Base-by-base conservation (phyloP, 495 filamentous ascomycete species). In the Baudoinia panamericana region DNA sequence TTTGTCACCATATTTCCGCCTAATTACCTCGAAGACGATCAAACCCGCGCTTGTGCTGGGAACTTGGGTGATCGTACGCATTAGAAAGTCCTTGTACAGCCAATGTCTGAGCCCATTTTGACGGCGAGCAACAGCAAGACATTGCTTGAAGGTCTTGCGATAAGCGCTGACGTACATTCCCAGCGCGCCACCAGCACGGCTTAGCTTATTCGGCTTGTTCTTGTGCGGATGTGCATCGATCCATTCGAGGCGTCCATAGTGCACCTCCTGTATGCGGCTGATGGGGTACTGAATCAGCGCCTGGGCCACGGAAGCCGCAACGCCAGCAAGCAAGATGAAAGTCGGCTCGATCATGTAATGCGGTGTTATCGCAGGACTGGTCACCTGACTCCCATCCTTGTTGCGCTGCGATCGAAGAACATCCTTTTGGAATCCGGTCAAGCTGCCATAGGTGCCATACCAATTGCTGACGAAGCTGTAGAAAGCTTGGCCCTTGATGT, bases 21-120 rank as follows among this genome's bases (percentile, higher is more conserved):
- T 67, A 16, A 93, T 76, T 24, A 94, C 46, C 58, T 94, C 86
- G 56, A 94, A 94, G 32, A 90, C 84, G 45, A 94, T 80, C 39
- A 94, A 56, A 0, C 84, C 86, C 1, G 86, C 85, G 51, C 81
- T 86, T 3, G 86, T 92, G 55, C 82, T 86, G 12, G 86, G 86
- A 26, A 93, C 78, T 60, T 90, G 83, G 27, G 78, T 69, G 30
- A 92, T 66, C 2, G 83, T 83, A 40, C 70, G 78, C 60, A 69
- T 69, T 55, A 78, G 64, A 56, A 93, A 92, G 5, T 78, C 82
- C 12, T 69, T 68, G 57, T 81, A 94, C 13, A 93, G 55, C 80
- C 83, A 93, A 19, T 60, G 61, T 19, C 68, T 55, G 70, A 82
- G 76, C 2, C 74, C 75, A 1, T 80, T 78, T 12, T 70, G 70